Evolutionary conservation across 805 yeast genomes (phyloP).

Genomic region (Candida ovalis): DNA sequence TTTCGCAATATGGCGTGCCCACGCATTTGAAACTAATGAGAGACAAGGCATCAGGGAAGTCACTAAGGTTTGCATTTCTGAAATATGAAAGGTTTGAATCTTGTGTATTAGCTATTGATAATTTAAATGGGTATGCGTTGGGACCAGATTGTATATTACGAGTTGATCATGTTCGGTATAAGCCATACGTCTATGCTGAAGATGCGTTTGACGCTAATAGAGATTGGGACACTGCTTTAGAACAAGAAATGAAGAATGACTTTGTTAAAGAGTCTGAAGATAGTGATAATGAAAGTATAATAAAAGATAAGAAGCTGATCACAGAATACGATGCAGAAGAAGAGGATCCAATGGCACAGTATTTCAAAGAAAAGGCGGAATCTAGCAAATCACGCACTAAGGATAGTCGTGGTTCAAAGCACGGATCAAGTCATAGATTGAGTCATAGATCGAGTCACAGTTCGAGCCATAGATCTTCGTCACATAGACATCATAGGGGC

Average conservation of each 20-base stretch:
- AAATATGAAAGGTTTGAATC: slow-evolving; percentile 81
- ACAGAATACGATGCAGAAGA: slow-evolving; percentile 4
- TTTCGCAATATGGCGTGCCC: slow-evolving; percentile 89
- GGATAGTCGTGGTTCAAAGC: not conserved
- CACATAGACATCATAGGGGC: not conserved
- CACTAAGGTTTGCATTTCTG: slow-evolving; percentile 75
- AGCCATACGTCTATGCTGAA: slow-evolving; percentile 38
- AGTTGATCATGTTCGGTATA: slow-evolving; percentile 72
- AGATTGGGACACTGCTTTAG: slow-evolving; percentile 27
- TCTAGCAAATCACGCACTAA: not conserved
- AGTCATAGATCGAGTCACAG: not conserved
- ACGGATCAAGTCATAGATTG: not conserved
- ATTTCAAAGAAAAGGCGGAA: slow-evolving; percentile 12
- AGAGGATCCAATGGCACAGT: slow-evolving; percentile 37
- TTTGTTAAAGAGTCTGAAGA: slow-evolving; percentile 40
- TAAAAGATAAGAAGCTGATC: not conserved
- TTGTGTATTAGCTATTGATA: slow-evolving; percentile 83
- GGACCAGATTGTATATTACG: slow-evolving; percentile 31
- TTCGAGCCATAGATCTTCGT: not conserved
- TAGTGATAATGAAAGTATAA: slow-evolving; percentile 6
- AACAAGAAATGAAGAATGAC: slow-evolving; percentile 45
- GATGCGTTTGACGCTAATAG: slow-evolving; percentile 43
- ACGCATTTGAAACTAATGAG: slow-evolving; percentile 67
- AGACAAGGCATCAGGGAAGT: slow-evolving; percentile 60
- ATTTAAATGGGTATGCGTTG: slow-evolving; percentile 62